phyloP scores from a whole-genome alignment of 2,329 filamentous ascomycete species.

The Fusarium keratoplasticum region DNA sequence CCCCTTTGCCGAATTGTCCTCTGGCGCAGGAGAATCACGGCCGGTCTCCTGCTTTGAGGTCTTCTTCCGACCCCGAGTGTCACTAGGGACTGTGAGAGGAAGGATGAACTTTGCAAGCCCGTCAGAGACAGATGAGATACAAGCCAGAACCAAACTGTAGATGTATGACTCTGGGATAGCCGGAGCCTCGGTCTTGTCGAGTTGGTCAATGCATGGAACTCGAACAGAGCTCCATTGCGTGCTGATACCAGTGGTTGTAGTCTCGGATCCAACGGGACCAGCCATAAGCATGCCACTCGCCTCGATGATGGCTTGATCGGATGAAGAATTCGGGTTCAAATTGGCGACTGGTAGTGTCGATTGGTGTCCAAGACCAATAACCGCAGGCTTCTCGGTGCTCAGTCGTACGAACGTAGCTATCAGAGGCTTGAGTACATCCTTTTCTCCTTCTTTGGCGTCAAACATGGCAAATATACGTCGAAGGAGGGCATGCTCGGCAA shows the following conservation, averaged over 20 bases:
- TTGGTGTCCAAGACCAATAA: conserved; percentile 90
- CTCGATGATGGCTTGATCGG: conserved; percentile 90
- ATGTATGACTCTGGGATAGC: conserved; percentile 90
- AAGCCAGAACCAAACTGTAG: conserved; percentile 88
- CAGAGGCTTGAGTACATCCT: conserved; percentile 82
- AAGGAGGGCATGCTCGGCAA: conserved; percentile 82
- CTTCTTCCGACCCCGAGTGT: conserved; percentile 67
- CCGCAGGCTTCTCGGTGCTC: conserved; percentile 87
- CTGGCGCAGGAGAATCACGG: conserved; percentile 56
- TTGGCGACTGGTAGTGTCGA: conserved; percentile 81
- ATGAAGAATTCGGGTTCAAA: conserved; percentile 66
- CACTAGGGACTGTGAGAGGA: conserved; percentile 86
- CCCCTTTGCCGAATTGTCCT: conserved; percentile 48
- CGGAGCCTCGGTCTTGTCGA: conserved; percentile 91
- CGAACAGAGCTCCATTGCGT: conserved; percentile 90
- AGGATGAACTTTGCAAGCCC: conserved; percentile 93
- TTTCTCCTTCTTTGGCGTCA: conserved; percentile 78
- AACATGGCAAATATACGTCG: conserved; percentile 84
- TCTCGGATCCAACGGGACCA: conserved; percentile 73
- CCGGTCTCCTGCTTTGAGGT: conserved; percentile 57
- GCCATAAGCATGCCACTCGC: conserved; percentile 90
- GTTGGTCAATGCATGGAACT: conserved; percentile 89
- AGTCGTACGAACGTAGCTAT: conserved; percentile 91
- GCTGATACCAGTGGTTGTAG: conserved; percentile 82
- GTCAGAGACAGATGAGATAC: conserved; percentile 90